phyloP scores from a whole-genome alignment of 2,329 filamentous ascomycete species.

The Fusarium torreyae region DNA sequence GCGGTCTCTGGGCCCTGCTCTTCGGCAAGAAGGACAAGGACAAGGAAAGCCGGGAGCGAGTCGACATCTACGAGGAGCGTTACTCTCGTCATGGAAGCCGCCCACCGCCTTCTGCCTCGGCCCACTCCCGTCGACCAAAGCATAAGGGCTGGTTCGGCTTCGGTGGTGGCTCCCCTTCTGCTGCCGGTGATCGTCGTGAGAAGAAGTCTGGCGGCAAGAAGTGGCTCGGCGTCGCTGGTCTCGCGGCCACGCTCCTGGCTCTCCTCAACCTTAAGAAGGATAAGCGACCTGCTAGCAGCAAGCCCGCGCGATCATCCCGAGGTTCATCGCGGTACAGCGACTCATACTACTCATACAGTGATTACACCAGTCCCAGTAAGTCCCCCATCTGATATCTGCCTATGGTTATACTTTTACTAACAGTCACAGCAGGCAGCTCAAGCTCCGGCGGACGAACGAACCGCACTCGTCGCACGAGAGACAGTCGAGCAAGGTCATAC shows the following conservation, averaged over 20 bases:
- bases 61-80: constrained; percentile 76
- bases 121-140: constrained; percentile 65
- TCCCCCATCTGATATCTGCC: constrained; percentile 42
- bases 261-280: constrained; percentile 70
- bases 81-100: constrained; percentile 66
- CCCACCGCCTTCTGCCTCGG: constrained; percentile 53
- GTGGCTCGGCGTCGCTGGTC: constrained; percentile 68
- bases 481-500: constrained; percentile 54
- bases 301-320: constrained; percentile 56
- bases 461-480: constrained; percentile 53
- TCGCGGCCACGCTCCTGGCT: constrained; percentile 66
- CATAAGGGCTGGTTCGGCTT: constrained; percentile 70
- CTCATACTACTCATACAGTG: constrained; percentile 69
- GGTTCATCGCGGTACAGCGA: constrained; percentile 66
- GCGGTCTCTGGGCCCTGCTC: constrained; percentile 73
- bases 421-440: constrained; percentile 58
- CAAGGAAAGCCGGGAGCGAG: constrained; percentile 65
- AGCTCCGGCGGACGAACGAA: constrained; percentile 63
- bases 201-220: constrained; percentile 66
- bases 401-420: constrained; percentile 34
- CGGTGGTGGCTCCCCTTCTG: constrained; percentile 59
- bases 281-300: constrained; percentile 60
- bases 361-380: constrained; percentile 67
- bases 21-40: constrained; percentile 73
- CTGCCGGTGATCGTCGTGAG: constrained; percentile 58